phyloP scores from a whole-genome alignment of 2,329 filamentous ascomycete species.

The Tricladium varicosporioides region DNA sequence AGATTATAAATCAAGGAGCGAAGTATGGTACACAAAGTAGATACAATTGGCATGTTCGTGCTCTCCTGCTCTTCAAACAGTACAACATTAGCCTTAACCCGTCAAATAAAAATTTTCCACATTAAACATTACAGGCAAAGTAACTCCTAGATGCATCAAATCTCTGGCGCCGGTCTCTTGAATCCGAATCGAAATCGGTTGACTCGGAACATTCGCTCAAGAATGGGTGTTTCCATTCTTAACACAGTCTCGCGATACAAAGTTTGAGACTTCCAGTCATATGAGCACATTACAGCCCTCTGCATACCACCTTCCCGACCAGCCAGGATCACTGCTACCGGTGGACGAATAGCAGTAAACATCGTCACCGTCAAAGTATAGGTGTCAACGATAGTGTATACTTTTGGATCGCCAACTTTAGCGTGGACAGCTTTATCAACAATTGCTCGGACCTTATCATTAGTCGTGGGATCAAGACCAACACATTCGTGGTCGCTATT shows the following conservation, averaged over 20 bases:
- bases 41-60: no score
- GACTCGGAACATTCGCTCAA: conserved; percentile 14
- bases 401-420: not conserved
- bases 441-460: not conserved
- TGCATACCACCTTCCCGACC: conserved; percentile 35
- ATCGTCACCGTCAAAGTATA: conserved; percentile 32
- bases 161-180: not conserved
- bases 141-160: no score
- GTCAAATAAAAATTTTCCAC: no score
- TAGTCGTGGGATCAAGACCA: conserved; percentile 23
- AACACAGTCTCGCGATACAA: conserved; percentile 20
- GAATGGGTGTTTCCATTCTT: conserved; percentile 14
- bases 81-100: no score
- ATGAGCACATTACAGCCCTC: conserved; percentile 30
- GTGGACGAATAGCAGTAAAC: conserved; percentile 32
- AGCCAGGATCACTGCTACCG: conserved; percentile 31
- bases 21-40: no score
- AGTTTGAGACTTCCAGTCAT: conserved; percentile 17
- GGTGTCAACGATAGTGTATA: conserved; percentile 36
- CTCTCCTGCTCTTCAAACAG: no score
- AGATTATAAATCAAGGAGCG: no score
- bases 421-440: not conserved
- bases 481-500: conserved; percentile 17
- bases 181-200: conserved; percentile 7
- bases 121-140: no score